Base-by-base conservation (phyloP, 805 yeast genomes). In the Candida nanaspora region DNA sequence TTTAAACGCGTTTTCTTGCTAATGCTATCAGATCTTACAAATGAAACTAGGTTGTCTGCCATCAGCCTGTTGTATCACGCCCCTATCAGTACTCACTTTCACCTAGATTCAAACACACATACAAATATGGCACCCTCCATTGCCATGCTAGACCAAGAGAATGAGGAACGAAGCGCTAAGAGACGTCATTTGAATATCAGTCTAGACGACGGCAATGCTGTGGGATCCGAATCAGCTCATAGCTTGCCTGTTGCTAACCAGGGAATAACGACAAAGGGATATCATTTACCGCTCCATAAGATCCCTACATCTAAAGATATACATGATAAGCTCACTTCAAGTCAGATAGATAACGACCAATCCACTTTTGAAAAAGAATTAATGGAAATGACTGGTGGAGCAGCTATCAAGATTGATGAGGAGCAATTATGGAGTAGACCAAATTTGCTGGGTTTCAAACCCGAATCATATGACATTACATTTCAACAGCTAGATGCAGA, bases 401-500 rank as follows among this genome's bases (percentile, higher is more conserved):
- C 57, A n/a, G 49, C 26, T 13, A 55, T 50, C 30, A 46, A 43
- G 21, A 46, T 48, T 13, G 55, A 51, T 31, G 55, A 53, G 33
- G 54, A 56, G 37, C 70, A 65, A 38, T 48, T 52, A 6, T 76
- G 78, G 75, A 29, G 41, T 3, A 53, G 91, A 47, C 84, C 93
- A 0, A 67, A 72, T 0, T 51, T 78, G 6, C 76, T 82, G 2
- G 66, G 65, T 33, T 78, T 81, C 46, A 65, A 72, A 40, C 71
- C 82, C 2, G 50, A 53, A 1, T 57, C 58, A 1, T 55, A 59
- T 31, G 88, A 82, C 51, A 69, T 84, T 22, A 69, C 74, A 1
- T 89, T 89, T 58, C 98, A 93, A 61, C 98, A 93, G 55, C 68
- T 93, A 51, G 98, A 93, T 59, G 96, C 95, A 1, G 98, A 93